A percentile compares a stretch with the other conserved stretches of the same genome.
Conservation (phyloP, 257 asterid genomes). For the Solanum neorickii region DNA sequence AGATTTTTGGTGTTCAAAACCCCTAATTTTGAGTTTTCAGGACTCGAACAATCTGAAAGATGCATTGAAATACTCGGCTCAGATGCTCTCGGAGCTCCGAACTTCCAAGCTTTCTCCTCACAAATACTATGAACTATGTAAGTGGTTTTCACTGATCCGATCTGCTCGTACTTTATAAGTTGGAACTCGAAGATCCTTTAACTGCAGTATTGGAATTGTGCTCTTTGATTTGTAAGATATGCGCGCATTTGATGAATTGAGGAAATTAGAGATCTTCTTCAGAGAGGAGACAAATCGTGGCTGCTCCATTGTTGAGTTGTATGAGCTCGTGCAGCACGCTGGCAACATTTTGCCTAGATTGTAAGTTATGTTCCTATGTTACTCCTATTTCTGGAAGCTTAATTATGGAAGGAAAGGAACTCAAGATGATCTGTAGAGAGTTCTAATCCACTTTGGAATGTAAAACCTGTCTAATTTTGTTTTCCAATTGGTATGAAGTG, state of each 20-base stretch:
- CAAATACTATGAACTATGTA: slow-evolving; percentile 91
- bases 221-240: slow-evolving; percentile 45
- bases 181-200: neutral
- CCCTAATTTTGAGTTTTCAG: slow-evolving; percentile 38
- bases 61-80: slow-evolving; percentile 92
- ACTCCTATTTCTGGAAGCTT: neutral
- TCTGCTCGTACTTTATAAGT: neutral
- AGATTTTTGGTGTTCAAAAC: slow-evolving; percentile 1
- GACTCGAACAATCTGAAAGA: slow-evolving; percentile 94
- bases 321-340: slow-evolving; percentile 98
- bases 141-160: slow-evolving; percentile 28
- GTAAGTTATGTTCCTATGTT: slow-evolving; percentile 28
- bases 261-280: slow-evolving; percentile 88
- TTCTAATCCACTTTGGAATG: neutral
- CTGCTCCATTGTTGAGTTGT: slow-evolving; percentile 92
- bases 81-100: slow-evolving; percentile 99
- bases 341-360: slow-evolving; percentile 95
- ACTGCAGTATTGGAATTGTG: neutral
- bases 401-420: neutral
- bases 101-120: slow-evolving; percentile 97
- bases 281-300: slow-evolving; percentile 82
- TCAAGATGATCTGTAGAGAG: neutral
- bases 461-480: neutral
- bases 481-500: neutral
- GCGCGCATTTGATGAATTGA: slow-evolving; percentile 97